A percentile compares a stretch with the other conserved stretches of the same genome.
Conservation (phyloP, 2,329 filamentous ascomycete species). For the Ascochyta lentis region DNA sequence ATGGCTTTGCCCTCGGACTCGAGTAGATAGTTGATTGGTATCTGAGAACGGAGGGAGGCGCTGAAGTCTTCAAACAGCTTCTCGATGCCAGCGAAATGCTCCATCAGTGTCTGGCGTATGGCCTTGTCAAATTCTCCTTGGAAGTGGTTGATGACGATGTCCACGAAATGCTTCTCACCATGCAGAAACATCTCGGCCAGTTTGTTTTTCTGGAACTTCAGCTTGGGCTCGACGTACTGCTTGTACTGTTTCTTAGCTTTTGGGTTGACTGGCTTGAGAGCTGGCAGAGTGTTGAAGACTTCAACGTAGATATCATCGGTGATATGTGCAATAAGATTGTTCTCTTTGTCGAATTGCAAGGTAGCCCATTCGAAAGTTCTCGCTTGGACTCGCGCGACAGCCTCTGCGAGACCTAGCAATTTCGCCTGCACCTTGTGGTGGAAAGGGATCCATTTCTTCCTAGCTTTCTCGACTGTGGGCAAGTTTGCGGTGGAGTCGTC, state of each 20-base stretch:
- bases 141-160: constrained; percentile 15
- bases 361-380: constrained; percentile 13
- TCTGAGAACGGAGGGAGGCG: neutral
- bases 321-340: constrained; percentile 21
- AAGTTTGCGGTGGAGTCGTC: constrained; percentile 21
- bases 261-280: constrained; percentile 3
- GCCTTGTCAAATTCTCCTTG: constrained; percentile 10
- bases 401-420: neutral
- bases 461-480: constrained; percentile 24
- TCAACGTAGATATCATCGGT: constrained; percentile 23
- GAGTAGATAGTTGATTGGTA: constrained; percentile 7
- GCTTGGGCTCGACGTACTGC: constrained; percentile 16
- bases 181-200: constrained; percentile 12
- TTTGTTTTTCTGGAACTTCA: constrained; percentile 21
- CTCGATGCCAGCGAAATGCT: constrained; percentile 4
- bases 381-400: neutral
- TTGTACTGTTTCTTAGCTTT: constrained; percentile 9
- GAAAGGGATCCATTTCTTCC: constrained; percentile 17
- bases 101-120: neutral
- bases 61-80: constrained; percentile 1
- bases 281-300: constrained; percentile 15
- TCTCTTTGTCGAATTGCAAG: constrained; percentile 18
- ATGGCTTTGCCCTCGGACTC: neutral
- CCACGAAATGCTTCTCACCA: constrained; percentile 19
- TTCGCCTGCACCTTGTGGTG: constrained; percentile 10